These are phyloP conservation scores for Coleophoma eucalyptorum DNA, from an alignment of 2,329 filamentous ascomycete species.

Conservation along the genomic window DNA sequence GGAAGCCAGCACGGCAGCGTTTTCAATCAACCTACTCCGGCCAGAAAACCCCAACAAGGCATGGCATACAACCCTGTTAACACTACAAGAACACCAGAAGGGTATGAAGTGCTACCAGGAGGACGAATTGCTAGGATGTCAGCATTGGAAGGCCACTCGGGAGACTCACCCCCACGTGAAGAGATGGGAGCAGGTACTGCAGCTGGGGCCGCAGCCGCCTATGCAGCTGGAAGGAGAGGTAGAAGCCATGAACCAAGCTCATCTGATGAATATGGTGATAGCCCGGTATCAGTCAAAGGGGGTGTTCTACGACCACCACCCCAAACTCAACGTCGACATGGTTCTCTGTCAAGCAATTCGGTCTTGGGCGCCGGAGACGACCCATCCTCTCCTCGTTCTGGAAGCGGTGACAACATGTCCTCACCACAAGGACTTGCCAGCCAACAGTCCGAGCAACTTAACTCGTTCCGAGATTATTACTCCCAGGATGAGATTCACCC, in stretches of 20 bases:
- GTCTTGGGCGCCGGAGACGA: conserved; percentile 63
- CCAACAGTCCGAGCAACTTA: conserved; percentile 90
- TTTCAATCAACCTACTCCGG: conserved; percentile 86
- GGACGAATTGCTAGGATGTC: conserved; percentile 95
- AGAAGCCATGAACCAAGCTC: conserved; percentile 55
- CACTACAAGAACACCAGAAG: conserved; percentile 33
- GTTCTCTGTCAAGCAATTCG: conserved; percentile 86
- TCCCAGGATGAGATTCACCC: conserved; percentile 94
- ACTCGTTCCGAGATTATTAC: conserved; percentile 98
- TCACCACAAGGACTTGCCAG: conserved; percentile 81
- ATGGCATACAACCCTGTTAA: conserved; percentile 36
- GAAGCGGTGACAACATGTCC: conserved; percentile 69
- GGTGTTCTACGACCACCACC: conserved; percentile 56
- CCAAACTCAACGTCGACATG: conserved; percentile 61
- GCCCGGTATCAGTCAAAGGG: conserved; percentile 60
- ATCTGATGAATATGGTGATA: conserved; percentile 69
- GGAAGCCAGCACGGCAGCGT: conserved; percentile 65
- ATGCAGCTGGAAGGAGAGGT: conserved; percentile 39
- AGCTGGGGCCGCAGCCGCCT: conserved; percentile 45
- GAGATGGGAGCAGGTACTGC: conserved; percentile 29
- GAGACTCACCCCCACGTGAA: conserved; percentile 44
- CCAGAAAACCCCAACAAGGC: conserved; percentile 44
- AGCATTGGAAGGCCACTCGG: conserved; percentile 74
- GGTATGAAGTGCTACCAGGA: conserved; percentile 75
- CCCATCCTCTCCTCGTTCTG: conserved; percentile 66